phyloP scores from a whole-genome alignment of 352 stramenopile genomes.

The Salisapilia sapeloensis region DNA sequence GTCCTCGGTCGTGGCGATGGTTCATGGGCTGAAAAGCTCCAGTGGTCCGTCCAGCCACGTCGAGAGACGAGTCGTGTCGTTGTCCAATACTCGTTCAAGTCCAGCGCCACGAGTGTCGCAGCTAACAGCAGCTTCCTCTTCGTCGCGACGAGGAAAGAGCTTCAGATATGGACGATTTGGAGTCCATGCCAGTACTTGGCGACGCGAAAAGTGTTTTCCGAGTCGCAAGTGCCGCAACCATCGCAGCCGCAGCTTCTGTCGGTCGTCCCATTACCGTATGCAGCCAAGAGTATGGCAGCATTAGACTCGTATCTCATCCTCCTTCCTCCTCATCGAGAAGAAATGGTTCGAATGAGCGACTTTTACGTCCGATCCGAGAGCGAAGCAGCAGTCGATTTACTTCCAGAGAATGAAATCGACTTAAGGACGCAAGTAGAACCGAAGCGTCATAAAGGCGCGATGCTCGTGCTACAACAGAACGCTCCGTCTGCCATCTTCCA shows the following conservation, averaged over 20 bases:
- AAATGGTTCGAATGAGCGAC: too few species aligned
- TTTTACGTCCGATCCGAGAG: conserved; percentile 21
- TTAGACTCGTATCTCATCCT: conserved; percentile 66
- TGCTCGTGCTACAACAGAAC: conserved; percentile 58
- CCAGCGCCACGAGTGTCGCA: conserved; percentile 34
- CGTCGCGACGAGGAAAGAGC: conserved; percentile 33
- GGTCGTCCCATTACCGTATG: conserved; percentile 39
- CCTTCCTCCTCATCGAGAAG: conserved; percentile 15
- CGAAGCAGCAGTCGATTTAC: conserved; percentile 17
- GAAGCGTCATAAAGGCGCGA: conserved; percentile 3
- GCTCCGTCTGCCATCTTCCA: conserved; percentile 57
- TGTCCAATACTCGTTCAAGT: conserved; percentile 73
- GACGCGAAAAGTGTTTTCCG: conserved; percentile 37
- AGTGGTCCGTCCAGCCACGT: conserved; percentile 19
- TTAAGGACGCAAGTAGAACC: conserved; percentile 9
- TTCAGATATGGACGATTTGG: conserved; percentile 80
- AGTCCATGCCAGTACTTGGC: conserved; percentile 69
- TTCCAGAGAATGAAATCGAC: conserved; percentile 42
- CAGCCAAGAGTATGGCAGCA: conserved; percentile 31
- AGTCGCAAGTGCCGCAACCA: conserved; percentile 37
- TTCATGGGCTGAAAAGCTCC: conserved; percentile 18
- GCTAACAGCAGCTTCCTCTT: conserved; percentile 81
- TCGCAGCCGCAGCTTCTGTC: conserved; percentile 53
- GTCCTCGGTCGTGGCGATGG: conserved; percentile 34
- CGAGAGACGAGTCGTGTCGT: conserved; percentile 34